These are phyloP conservation scores for Nitzschia sp. DNA, from an alignment of 108 stramenopile genomes.

Conservation along the genomic window DNA sequence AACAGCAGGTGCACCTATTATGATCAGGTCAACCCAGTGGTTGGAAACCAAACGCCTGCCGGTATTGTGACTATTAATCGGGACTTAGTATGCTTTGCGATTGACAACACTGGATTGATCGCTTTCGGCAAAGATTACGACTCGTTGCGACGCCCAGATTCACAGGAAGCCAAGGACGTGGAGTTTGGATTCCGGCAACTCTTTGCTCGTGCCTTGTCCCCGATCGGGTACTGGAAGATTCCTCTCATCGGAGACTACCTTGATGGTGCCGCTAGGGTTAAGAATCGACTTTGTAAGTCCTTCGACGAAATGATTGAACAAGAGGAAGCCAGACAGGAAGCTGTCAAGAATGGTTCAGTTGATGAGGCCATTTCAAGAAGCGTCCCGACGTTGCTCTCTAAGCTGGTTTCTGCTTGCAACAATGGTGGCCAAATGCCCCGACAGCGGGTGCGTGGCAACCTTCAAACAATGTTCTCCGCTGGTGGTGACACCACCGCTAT, in stretches of 20 bases:
- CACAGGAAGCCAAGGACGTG: background rate
- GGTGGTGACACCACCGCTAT: constrained; percentile 21
- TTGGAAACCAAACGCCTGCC: background rate
- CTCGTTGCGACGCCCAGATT: background rate
- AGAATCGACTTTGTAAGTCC: background rate
- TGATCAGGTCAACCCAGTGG: no score
- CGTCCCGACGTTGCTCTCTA: background rate
- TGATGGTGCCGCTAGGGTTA: constrained; percentile 20
- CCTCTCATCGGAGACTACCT: constrained; percentile 41
- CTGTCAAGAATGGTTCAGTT: background rate
- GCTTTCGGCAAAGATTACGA: constrained; percentile 24
- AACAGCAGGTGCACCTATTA: no score
- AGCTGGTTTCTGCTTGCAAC: background rate
- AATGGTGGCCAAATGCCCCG: background rate
- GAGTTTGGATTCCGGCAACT: background rate
- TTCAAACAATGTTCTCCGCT: constrained; percentile 18
- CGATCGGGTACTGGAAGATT: constrained; percentile 34
- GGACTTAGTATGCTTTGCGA: constrained; percentile 9
- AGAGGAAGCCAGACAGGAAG: background rate
- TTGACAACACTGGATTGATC: constrained; percentile 25
- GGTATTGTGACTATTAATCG: background rate
- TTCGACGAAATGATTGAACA: background rate
- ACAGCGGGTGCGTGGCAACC: constrained; percentile 17
- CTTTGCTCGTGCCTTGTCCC: constrained; percentile 5
- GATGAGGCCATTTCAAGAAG: background rate